Conservation (phyloP, 345 rosid species). For the Melaleuca alternifolia region DNA sequence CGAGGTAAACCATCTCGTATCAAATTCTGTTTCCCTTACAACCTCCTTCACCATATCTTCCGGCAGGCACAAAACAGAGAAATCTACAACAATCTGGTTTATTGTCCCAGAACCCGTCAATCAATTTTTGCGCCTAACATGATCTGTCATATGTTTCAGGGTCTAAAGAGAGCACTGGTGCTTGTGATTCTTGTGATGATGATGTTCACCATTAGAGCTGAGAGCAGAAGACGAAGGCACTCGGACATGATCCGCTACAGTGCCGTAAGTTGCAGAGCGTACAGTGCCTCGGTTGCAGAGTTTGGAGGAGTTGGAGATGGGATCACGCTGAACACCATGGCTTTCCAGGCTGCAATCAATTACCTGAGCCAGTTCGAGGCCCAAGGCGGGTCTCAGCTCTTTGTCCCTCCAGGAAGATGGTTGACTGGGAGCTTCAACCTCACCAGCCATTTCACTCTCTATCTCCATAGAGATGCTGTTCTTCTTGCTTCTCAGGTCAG, state of each 20-base stretch:
- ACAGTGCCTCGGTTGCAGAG: conserved; percentile 61
- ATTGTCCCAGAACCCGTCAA: not conserved
- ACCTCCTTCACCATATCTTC: too few relatives aligned
- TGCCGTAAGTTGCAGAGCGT: conserved; percentile 57
- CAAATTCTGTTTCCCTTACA: not conserved
- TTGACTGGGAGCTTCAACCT: conserved; percentile 82
- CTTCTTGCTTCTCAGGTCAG: conserved; percentile 77
- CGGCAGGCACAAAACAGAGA: not conserved
- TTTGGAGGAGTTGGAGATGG: conserved; percentile 92
- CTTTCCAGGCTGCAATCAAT: conserved; percentile 52
- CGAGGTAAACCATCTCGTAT: not conserved
- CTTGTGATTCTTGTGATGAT: conserved; percentile 10
- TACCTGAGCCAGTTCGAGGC: conserved; percentile 42
- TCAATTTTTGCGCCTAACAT: not conserved
- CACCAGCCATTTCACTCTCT: conserved; percentile 84
- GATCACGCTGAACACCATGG: conserved; percentile 57
- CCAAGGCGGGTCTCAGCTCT: conserved; percentile 65
- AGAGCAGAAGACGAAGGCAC: conserved; percentile 8
- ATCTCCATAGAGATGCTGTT: conserved; percentile 62
- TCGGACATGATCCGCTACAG: conserved; percentile 23
- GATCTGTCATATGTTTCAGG: not conserved
- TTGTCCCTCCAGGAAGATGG: conserved; percentile 86
- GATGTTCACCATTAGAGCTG: conserved; percentile 18
- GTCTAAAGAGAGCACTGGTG: not conserved
- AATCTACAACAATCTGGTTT: not conserved